Evolutionary conservation across 2,329 filamentous ascomycete species (phyloP).

Genomic region (Aspergillus viridinutans): DNA sequence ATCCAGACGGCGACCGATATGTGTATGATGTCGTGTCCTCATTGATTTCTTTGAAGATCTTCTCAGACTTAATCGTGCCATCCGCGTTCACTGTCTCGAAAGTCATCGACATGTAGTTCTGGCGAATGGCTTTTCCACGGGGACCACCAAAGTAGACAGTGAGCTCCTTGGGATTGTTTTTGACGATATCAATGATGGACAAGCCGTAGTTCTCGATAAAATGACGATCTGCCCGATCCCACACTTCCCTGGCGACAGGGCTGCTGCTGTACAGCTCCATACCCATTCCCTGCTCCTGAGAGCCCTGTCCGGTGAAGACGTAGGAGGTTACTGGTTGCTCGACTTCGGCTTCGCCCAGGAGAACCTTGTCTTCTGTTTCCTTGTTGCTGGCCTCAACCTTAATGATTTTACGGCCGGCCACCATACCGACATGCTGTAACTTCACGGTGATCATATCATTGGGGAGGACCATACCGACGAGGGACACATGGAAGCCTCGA

Average conservation of each 20-base stretch:
- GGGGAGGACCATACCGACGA: slow-evolving; percentile 98
- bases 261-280: slow-evolving; percentile 98
- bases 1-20: slow-evolving; percentile 88
- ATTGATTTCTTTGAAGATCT: slow-evolving; percentile 97
- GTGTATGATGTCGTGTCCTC: slow-evolving; percentile 95
- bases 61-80: slow-evolving; percentile 93
- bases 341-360: slow-evolving; percentile 92
- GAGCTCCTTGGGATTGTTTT: slow-evolving; percentile 98
- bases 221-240: slow-evolving; percentile 96
- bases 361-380: slow-evolving; percentile 93
- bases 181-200: slow-evolving; percentile 97
- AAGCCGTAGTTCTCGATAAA: slow-evolving; percentile 99
- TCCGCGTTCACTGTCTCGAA: slow-evolving; percentile 96
- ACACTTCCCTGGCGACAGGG: slow-evolving; percentile 90
- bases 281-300: slow-evolving; percentile 98
- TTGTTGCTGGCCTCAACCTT: slow-evolving; percentile 96
- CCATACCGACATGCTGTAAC: slow-evolving; percentile 95
- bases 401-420: slow-evolving; percentile 97
- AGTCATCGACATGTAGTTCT: slow-evolving; percentile 99
- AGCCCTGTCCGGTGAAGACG: slow-evolving; percentile 97
- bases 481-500: slow-evolving; percentile 90
- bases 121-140: slow-evolving; percentile 91
- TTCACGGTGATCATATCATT: slow-evolving; percentile 94
- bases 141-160: slow-evolving; percentile 98
- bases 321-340: slow-evolving; percentile 96